phyloP scores from a whole-genome alignment of 2,329 filamentous ascomycete species.

The Aureobasidium vineae region DNA sequence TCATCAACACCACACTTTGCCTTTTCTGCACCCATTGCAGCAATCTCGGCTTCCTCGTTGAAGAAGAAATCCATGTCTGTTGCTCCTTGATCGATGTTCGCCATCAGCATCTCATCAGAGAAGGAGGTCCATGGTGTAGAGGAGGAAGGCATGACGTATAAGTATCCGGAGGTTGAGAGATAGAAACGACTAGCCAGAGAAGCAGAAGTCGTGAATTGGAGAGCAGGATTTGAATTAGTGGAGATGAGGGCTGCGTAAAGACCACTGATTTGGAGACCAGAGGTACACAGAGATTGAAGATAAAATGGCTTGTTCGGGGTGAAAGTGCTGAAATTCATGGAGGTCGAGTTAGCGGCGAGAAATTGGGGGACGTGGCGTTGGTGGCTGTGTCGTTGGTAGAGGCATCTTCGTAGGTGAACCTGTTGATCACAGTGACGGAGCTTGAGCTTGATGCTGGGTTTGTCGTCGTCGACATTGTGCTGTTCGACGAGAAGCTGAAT shows the following conservation, averaged over 20 bases:
- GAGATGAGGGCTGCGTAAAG: slow-evolving; percentile 11
- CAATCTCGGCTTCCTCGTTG: slow-evolving; percentile 34
- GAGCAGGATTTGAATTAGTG: neutral
- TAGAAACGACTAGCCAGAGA: neutral
- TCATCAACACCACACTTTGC: neutral
- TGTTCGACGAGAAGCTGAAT: slow-evolving; percentile 1
- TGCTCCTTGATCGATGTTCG: slow-evolving; percentile 42
- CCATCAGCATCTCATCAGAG: neutral
- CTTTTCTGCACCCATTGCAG: slow-evolving; percentile 21
- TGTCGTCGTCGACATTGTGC: neutral
- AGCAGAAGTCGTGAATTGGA: neutral
- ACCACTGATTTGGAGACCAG: neutral
- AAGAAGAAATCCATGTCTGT: slow-evolving; percentile 43
- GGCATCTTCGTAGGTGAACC: neutral
- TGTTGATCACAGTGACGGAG: neutral
- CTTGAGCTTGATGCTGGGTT: neutral
- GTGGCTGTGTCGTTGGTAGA: neutral
- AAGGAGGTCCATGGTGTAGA: neutral
- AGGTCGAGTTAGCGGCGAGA: neutral
- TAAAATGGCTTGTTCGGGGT: neutral
- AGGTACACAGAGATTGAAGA: neutral
- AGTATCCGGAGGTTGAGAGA: neutral
- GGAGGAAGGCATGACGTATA: neutral
- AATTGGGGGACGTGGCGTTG: neutral
- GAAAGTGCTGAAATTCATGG: neutral